These are phyloP conservation scores for Pseudogymnoascus sp. DNA, from an alignment of 2,329 filamentous ascomycete genomes.

Conservation along the genomic window DNA sequence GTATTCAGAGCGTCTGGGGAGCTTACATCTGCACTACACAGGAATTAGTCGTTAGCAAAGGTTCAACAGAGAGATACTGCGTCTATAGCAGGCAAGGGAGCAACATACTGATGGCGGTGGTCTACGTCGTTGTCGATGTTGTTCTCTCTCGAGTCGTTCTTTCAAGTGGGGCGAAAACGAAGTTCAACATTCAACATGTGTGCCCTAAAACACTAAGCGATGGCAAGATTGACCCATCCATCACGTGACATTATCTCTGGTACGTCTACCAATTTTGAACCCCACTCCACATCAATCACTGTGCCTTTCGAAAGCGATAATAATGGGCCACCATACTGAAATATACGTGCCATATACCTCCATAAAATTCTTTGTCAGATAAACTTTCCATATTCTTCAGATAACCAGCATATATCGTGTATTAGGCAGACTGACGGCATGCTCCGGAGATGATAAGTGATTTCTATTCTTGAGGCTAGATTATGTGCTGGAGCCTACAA, in stretches of 20 bases:
- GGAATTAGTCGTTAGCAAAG: conserved; percentile 39
- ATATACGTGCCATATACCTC: not conserved
- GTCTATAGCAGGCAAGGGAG: conserved; percentile 4
- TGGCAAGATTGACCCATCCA: not conserved
- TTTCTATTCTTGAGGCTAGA: too few relatives aligned
- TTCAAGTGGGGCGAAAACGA: conserved; percentile 10
- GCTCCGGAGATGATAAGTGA: not conserved
- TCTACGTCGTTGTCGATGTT: conserved; percentile 19
- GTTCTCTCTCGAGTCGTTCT: conserved; percentile 9
- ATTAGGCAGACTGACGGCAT: not conserved
- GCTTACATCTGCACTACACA: conserved; percentile 82
- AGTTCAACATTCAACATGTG: conserved; percentile 8
- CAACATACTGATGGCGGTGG: conserved; percentile 46
- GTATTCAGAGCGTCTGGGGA: conserved; percentile 25
- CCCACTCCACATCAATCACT: not conserved
- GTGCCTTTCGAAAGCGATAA: not conserved
- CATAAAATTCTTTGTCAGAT: not conserved
- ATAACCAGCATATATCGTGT: not conserved
- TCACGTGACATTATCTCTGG: not conserved
- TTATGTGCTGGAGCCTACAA: not conserved
- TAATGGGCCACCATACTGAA: not conserved
- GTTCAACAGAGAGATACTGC: conserved; percentile 8
- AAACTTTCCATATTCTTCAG: not conserved
- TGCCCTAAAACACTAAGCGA: conserved; percentile 11
- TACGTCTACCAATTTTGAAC: not conserved